Conservation (phyloP, 805 yeast genomes). For the Allodekkera sacchari region DNA sequence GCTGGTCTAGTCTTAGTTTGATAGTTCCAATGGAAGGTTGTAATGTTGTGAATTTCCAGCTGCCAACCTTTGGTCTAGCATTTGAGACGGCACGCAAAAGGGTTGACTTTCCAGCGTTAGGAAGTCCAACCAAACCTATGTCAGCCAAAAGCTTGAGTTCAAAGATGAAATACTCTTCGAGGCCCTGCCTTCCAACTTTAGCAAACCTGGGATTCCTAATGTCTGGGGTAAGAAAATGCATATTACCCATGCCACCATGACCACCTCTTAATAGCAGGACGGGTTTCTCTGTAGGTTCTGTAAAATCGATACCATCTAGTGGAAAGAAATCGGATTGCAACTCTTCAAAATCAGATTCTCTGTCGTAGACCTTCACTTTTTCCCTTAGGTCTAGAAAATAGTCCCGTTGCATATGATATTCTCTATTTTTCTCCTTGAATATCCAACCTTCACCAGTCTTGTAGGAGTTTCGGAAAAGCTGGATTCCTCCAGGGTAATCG, state of each 20-base stretch:
- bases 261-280: slow-evolving; percentile 75
- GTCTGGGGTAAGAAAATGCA: slow-evolving; percentile 80
- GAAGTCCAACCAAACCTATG: slow-evolving; percentile 87
- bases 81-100: slow-evolving; percentile 76
- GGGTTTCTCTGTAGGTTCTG: slow-evolving; percentile 55
- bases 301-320: slow-evolving; percentile 68
- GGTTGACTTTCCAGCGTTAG: slow-evolving; percentile 95
- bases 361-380: slow-evolving; percentile 59
- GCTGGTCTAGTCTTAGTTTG: slow-evolving; percentile 49
- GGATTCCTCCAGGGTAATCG: slow-evolving; percentile 36
- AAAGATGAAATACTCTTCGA: slow-evolving; percentile 60
- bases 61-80: slow-evolving; percentile 88
- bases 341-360: slow-evolving; percentile 50
- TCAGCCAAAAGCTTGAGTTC: slow-evolving; percentile 89
- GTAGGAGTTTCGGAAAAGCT: slow-evolving; percentile 55
- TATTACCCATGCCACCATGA: slow-evolving; percentile 90
- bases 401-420: slow-evolving; percentile 54
- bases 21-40: slow-evolving; percentile 92
- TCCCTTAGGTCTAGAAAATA: slow-evolving; percentile 60
- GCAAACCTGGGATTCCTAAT: slow-evolving; percentile 88
- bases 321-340: slow-evolving; percentile 64
- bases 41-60: slow-evolving; percentile 94
- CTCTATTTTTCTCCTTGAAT: slow-evolving; percentile 71
- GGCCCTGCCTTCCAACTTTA: slow-evolving; percentile 65
- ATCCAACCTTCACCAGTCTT: slow-evolving; percentile 81